phyloP scores from a whole-genome alignment of 225 moss, liverwort and hornwort species.

The Climacium dendroides region DNA sequence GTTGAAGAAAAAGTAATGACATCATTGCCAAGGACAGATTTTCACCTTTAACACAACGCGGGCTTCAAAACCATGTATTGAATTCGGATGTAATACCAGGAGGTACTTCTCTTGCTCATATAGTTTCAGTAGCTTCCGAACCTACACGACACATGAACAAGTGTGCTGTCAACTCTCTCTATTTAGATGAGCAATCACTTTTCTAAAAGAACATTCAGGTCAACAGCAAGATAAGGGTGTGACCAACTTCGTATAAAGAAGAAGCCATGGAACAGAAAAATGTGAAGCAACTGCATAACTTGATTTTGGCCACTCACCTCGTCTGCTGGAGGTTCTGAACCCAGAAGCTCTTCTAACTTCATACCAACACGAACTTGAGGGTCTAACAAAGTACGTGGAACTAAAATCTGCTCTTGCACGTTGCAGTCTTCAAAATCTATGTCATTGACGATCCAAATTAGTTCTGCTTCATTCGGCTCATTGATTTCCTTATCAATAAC shows the following conservation, averaged over 20 bases:
- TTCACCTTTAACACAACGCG: conserved; percentile 42
- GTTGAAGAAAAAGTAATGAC: not conserved
- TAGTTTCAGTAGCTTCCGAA: conserved; percentile 30
- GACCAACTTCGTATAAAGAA: not conserved
- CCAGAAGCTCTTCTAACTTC: conserved; percentile 34
- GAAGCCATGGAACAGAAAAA: not conserved
- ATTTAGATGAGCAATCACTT: not conserved
- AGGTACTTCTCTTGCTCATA: conserved; percentile 46
- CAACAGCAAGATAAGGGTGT: not conserved
- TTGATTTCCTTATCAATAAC: not conserved
- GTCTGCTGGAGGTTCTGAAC: conserved; percentile 15
- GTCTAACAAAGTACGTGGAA: conserved; percentile 22
- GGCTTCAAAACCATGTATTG: conserved; percentile 34
- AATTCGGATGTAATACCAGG: conserved; percentile 28
- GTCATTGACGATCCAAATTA: not conserved
- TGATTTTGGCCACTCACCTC: conserved; percentile 15
- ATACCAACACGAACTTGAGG: conserved; percentile 29
- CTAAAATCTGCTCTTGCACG: conserved; percentile 29
- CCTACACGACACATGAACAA: conserved; percentile 8
- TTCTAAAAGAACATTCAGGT: not conserved
- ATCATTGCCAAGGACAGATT: not conserved
- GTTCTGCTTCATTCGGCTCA: not conserved
- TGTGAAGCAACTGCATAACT: not conserved
- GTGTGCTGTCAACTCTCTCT: not conserved
- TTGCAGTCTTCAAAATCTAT: conserved; percentile 41